Evolutionary conservation across 2,329 filamentous ascomycete genomes (phyloP), one percentile per base, ranked within the genome.

Genomic region (Pseudopithomyces chartarum): DNA sequence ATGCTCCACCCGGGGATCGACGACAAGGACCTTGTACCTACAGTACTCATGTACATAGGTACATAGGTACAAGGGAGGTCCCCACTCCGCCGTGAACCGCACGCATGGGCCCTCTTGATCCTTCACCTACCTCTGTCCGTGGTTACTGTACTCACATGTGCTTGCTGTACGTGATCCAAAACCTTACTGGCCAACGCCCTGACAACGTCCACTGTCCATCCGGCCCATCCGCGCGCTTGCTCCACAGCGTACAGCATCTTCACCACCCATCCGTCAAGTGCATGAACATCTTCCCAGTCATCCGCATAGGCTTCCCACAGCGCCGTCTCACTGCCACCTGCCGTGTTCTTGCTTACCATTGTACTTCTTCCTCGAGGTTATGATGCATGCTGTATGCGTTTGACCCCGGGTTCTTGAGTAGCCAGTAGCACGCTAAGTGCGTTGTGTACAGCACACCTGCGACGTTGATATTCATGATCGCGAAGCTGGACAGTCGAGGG

Each of bases 361-460:
- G 71, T 6, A 64, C 63, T 26, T 58, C 57, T 1, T 59, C 57
- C 17, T 49, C 65, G 2, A 75, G 74, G 15, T 70, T 57, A 32
- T 64, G 67, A 34, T 68, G 66, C 39, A 75, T 57, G 52, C 60
- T 71, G 56, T 74, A 74, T 7, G 64, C 62, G 40, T 59, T 65
- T 1, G 80, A 81, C 11, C 73, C 74, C 0, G 81, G 80, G 63
- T 85, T 85, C 54, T 74, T 75, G 2, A 79, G 76, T 6, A 88
- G 79, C 73, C 81, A 87, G 74, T 83, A 86, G 49, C 87, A 79
- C 1, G 85, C 87, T 39, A 90, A 81, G 64, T 90, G 85, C 1
- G 82, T 80, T 1, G 88, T 90, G 74, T 88, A 90, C 56, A 87
- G 74, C 38, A 87, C 84, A 12, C 87, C 88, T 0, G 78, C 84